Conservation (phyloP, 805 yeast species). For the Lipomyces spencermartinsiae region DNA sequence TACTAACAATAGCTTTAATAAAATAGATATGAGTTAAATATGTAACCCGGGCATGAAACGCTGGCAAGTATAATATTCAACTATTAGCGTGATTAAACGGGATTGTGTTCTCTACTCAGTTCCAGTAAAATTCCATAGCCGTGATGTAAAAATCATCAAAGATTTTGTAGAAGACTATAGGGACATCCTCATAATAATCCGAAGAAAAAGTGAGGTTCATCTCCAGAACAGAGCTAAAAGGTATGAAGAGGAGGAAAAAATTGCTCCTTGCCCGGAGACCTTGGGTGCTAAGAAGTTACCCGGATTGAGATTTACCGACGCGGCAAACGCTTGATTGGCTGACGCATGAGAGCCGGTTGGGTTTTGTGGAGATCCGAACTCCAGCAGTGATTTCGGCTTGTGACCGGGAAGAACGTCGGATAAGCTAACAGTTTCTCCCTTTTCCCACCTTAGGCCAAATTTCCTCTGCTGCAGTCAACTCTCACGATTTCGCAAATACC, state of each 20-base stretch:
- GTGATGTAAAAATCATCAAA: neutral
- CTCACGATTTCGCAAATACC: neutral
- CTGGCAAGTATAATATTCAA: slow-evolving; percentile 11
- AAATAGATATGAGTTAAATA: slow-evolving; percentile 2
- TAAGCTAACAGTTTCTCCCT: neutral
- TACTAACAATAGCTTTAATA: neutral
- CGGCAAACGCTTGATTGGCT: too few species aligned
- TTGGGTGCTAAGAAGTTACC: neutral
- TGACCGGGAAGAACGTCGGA: slow-evolving; percentile 3
- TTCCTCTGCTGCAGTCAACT: neutral
- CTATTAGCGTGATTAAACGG: slow-evolving; percentile 37
- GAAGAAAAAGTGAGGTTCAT: neutral
- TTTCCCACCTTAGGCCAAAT: neutral
- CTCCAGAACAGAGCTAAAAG: slow-evolving; percentile 11
- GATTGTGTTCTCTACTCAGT: slow-evolving; percentile 14
- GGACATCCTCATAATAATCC: neutral
- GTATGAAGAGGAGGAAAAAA: slow-evolving; percentile 11
- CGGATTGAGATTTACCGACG: neutral
- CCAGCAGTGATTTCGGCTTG: too few species aligned
- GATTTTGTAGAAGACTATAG: neutral
- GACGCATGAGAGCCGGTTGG: too few species aligned
- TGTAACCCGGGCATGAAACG: slow-evolving; percentile 40
- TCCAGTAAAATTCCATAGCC: neutral
- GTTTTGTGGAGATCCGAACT: too few species aligned
- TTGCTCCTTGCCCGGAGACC: neutral